Evolutionary conservation across 768 basidiomycete genomes (phyloP), one percentile per base, ranked within the genome.

Genomic region (Hysterangium stoloniferum): DNA sequence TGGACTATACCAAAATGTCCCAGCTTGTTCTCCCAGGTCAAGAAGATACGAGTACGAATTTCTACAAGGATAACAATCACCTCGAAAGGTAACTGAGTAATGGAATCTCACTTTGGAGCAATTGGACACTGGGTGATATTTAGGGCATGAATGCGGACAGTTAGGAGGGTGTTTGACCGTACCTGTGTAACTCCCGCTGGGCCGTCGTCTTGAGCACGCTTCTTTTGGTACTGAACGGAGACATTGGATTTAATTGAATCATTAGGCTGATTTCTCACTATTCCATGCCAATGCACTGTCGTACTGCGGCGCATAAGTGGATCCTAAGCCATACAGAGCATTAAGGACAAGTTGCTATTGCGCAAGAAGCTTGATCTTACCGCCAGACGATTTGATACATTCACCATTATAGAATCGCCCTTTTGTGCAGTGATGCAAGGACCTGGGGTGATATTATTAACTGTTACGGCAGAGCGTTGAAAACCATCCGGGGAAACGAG

Each of bases 401-500:
- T 51, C 37, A 51, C 38, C 13, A 51, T 15, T 17, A 51, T 28
- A 28, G 27, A 17, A 31, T 51, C 49, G n/a, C 49, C 63, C 54
- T 57, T 62, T 46, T 58, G 54, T 1, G 59, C 62, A 4, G 47
- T 46, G 28, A 63, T 56, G 19, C 57, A 40, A 12, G 60, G 60
- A 5, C 56, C 58, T 20, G 62, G 62, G 42, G 59, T 57, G 13
- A 36, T 48, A 19, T 52, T 56, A 33, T 58, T 56, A 22, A 54
- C 52, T 8, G 60, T 45, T 12, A 61, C 55, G 2, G 53, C 56
- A 19, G 54, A 48, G 11, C 66, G 54, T n/a, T 50, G 32, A 46
- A 53, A 65, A 2, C 68, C 68, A 49, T 68, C 68, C 8, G 66
- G 66, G 2, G 61, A 28, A n/a, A 68, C 53, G n/a, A 58, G 29